Conservation (phyloP, 352 stramenopile genomes). For the Phytophthora citricola region DNA sequence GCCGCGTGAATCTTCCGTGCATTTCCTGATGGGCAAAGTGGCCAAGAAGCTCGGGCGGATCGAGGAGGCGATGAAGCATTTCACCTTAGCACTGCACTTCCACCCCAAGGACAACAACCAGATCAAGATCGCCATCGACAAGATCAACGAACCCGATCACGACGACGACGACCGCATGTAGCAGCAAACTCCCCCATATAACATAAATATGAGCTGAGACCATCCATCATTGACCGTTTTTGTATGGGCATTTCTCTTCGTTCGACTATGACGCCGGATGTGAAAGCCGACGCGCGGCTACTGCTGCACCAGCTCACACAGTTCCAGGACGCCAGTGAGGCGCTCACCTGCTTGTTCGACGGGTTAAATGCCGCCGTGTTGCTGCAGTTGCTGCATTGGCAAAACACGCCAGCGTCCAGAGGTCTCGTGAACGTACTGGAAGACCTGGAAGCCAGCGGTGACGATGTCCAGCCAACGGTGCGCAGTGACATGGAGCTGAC, state of each 20-base stretch:
- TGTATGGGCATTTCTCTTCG: constrained; percentile 16
- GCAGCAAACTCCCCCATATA: constrained; percentile 20
- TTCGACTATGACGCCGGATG: constrained; percentile 17
- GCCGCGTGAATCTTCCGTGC: constrained; percentile 95
- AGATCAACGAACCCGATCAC: constrained; percentile 78
- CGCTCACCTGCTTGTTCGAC: constrained; percentile 60
- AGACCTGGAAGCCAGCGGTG: constrained; percentile 31
- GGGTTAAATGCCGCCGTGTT: constrained; percentile 38
- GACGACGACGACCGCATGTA: constrained; percentile 65
- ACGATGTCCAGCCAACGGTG: constrained; percentile 15
- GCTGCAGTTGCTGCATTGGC: constrained; percentile 58
- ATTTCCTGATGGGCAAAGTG: constrained; percentile 98
- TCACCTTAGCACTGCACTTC: constrained; percentile 96
- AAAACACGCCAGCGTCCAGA: constrained; percentile 34
- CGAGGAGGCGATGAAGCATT: constrained; percentile 96
- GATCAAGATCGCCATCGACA: constrained; percentile 96
- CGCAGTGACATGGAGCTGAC: constrained; percentile 49
- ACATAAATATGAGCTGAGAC: constrained; percentile 27
- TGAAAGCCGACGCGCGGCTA: constrained; percentile 40
- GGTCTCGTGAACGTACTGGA: constrained; percentile 43
- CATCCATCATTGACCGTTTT: constrained; percentile 18
- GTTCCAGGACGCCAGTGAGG: constrained; percentile 56
- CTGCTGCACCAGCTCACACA: constrained; percentile 67
- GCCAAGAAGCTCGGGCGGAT: constrained; percentile 84
- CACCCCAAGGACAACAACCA: constrained; percentile 98